A percentile compares a stretch with the other conserved stretches of the same genome.
phyloP scores from a whole-genome alignment of 805 yeast genomes.

The Wickerhamiella siamensis region DNA sequence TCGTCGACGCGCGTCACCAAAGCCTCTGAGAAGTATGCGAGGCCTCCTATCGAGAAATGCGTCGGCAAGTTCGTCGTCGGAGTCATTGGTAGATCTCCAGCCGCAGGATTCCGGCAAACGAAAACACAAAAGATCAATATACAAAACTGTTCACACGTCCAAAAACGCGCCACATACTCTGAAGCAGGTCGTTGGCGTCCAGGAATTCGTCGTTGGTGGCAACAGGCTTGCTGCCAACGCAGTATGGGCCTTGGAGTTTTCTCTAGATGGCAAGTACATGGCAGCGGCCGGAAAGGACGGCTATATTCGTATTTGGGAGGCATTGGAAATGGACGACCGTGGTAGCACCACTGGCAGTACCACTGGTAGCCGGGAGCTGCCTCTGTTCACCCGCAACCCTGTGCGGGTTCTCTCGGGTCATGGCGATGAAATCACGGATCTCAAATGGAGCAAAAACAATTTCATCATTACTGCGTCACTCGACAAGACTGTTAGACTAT shows the following conservation, averaged over 20 bases:
- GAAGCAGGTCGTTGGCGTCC: not conserved
- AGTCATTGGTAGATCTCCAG: not conserved
- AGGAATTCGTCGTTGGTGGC: not conserved
- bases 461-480: conserved; percentile 68
- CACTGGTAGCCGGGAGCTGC: conserved; percentile 20
- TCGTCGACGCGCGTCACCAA: no score
- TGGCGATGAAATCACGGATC: conserved; percentile 48
- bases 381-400: conserved; percentile 53
- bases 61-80: no score
- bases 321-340: not conserved
- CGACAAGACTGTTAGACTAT: conserved; percentile 69
- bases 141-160: not conserved
- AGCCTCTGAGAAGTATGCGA: no score
- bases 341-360: not conserved
- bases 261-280: conserved; percentile 9
- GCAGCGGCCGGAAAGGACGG: conserved; percentile 7
- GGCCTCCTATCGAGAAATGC: no score
- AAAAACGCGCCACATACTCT: not conserved
- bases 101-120: not conserved
- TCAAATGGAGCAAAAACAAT: conserved; percentile 82
- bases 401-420: conserved; percentile 50
- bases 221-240: not conserved
- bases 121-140: not conserved
- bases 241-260: conserved; percentile 5
- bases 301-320: conserved; percentile 8